Conservation (phyloP, 768 basidiomycete genomes). For the Psilocybe sp. region DNA sequence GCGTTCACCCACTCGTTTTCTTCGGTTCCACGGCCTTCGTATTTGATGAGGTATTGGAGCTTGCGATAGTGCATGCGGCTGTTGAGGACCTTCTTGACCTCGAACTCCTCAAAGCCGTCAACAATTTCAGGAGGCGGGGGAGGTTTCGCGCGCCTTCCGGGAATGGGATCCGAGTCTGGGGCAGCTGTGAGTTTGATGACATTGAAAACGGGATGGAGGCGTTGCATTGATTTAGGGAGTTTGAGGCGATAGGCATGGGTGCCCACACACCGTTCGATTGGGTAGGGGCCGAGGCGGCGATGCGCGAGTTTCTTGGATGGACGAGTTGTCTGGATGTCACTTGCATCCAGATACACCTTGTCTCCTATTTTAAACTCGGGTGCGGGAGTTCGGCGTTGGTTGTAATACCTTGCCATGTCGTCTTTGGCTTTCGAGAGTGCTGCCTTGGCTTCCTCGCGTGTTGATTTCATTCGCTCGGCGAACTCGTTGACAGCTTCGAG, state of each 20-base stretch:
- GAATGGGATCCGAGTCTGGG: neutral
- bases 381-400: constrained; percentile 2
- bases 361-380: constrained; percentile 8
- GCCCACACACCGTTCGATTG: constrained; percentile 1
- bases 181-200: constrained; percentile 4
- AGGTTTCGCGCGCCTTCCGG: neutral
- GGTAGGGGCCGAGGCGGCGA: constrained; percentile 10
- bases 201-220: constrained; percentile 15
- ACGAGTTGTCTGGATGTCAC: constrained; percentile 1
- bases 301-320: constrained; percentile 13
- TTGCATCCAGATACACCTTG: constrained; percentile 11
- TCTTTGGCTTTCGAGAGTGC: constrained; percentile 13
- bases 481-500: constrained; percentile 15
- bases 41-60: constrained; percentile 10
- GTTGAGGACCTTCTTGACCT: constrained; percentile 9
- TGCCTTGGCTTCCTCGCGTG: constrained; percentile 10
- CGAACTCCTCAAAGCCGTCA: constrained; percentile 1
- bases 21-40: constrained; percentile 2
- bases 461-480: constrained; percentile 3
- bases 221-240: constrained; percentile 10
- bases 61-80: constrained; percentile 8
- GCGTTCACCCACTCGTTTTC: neutral
- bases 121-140: constrained; percentile 16
- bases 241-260: constrained; percentile 7
- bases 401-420: constrained; percentile 8